These are phyloP conservation scores for Mychonastes homosphaera DNA, from an alignment of 139 green algal species.

Conservation along the genomic window DNA sequence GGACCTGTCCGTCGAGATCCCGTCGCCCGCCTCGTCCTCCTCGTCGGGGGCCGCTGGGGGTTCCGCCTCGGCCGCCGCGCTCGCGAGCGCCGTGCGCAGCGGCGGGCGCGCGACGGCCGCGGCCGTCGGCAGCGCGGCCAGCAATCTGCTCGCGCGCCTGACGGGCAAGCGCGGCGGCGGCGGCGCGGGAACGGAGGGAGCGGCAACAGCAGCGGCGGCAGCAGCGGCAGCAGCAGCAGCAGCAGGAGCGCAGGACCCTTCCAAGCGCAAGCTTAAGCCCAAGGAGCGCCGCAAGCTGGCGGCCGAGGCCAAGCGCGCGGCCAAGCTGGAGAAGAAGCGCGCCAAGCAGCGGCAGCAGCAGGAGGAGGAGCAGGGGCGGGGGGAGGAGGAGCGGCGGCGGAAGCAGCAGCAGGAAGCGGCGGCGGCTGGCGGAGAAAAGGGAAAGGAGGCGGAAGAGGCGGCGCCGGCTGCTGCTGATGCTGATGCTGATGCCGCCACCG, in stretches of 20 bases:
- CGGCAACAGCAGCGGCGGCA: background rate
- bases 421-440: no score
- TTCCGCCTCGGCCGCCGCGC: background rate
- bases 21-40: constrained; percentile 1
- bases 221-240: constrained; percentile 6
- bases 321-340: constrained; percentile 9
- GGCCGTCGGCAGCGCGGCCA: background rate
- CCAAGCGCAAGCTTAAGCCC: constrained; percentile 9
- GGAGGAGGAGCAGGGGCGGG: constrained; percentile 6
- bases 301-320: constrained; percentile 9
- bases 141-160: constrained; percentile 15
- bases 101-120: background rate
- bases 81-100: background rate
- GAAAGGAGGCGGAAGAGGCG: no score
- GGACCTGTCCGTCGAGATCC: constrained; percentile 53
- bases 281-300: constrained; percentile 15
- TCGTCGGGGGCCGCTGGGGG: background rate
- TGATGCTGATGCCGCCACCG: no score
- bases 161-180: constrained; percentile 15
- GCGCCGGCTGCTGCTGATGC: no score
- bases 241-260: background rate
- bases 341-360: constrained; percentile 12
- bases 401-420: no score
- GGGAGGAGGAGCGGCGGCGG: no score
- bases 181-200: constrained; percentile 14